Evolutionary conservation across 495 filamentous ascomycete genomes (phyloP), one percentile per base, ranked within the genome.

Genomic region (Halenospora varia): DNA sequence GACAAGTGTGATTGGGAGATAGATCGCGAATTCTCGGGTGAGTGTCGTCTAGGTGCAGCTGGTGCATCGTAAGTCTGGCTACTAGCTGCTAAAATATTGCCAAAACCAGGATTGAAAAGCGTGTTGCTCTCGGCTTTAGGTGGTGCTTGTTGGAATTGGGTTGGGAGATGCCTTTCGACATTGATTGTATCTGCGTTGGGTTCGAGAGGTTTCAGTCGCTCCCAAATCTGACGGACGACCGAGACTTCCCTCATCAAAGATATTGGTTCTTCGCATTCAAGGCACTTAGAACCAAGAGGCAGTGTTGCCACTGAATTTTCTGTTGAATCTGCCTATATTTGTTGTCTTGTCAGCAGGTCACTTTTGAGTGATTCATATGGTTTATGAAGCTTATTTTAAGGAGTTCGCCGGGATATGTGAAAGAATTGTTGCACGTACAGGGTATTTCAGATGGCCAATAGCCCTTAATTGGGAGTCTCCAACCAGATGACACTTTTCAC

Each of bases 151-250:
- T 70, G 69, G 52, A 73, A 73, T 29, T 67, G 60, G 1, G 55
- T 66, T 20, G 64, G 63, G 13, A 70, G 48, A 53, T 73, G 71
- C 2, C 71, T 52, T 52, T 73, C 69, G 24, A 71, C 60, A 48
- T 69, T 68, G 42, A 73, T 65, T 1, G 68, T 66, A 51, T 71
- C 71, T 2, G 65, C 65, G 42, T 69, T 68, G 10, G 63, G 57
- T 6, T 67, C 68, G 17, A 73, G 63, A 1, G 71, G 62, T 18
- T 66, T 66, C 1, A 73, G 53, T 0, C 66, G 57, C 10, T 73
- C 71, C 66, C 66, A 73, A 15, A 59, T 65, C 20, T 66, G 56
- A 42, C 69, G 63, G 3, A 52, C 62, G 2, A 68, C 17, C 15
- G 65, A 56, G 13, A 71, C 55, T 26, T 73, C 71, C n/a, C 69